phyloP scores from a whole-genome alignment of 1,284 basidiomycete genomes.

The Moesziomyces sp. region DNA sequence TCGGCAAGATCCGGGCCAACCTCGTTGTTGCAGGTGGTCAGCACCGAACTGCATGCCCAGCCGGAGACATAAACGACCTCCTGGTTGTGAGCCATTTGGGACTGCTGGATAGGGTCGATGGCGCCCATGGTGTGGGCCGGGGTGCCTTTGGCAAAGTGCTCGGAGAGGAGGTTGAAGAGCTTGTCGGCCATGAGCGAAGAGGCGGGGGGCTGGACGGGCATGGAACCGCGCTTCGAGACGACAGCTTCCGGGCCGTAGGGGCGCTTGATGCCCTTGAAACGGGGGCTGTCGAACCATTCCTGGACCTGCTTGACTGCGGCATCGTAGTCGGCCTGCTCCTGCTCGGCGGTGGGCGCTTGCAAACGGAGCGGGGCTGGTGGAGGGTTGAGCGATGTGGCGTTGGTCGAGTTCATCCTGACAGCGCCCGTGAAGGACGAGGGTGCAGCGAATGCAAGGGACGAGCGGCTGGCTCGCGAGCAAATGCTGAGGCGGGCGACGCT shows the following conservation, averaged over 20 bases:
- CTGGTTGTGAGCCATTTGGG: conserved; percentile 94
- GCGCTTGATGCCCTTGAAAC: conserved; percentile 79
- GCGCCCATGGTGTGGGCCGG: conserved; percentile 65
- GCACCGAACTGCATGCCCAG: conserved; percentile 85
- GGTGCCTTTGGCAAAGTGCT: conserved; percentile 74
- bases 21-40: conserved; percentile 85
- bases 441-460: conserved; percentile 5
- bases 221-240: conserved; percentile 86
- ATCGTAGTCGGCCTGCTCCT: conserved; percentile 77
- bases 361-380: conserved; percentile 73
- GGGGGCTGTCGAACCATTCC: conserved; percentile 79
- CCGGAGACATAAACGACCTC: conserved; percentile 96
- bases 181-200: conserved; percentile 84
- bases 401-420: conserved; percentile 70
- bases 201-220: conserved; percentile 79
- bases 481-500: conserved; percentile 19
- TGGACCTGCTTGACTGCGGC: conserved; percentile 76
- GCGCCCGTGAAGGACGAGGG: neutral
- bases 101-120: conserved; percentile 90
- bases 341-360: conserved; percentile 74
- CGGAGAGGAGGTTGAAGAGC: conserved; percentile 76
- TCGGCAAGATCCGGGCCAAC: conserved; percentile 96
- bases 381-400: conserved; percentile 71
- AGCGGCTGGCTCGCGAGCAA: conserved; percentile 3
- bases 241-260: conserved; percentile 82